Conservation (phyloP, 345 rosid genomes). For the Populus deltoides region DNA sequence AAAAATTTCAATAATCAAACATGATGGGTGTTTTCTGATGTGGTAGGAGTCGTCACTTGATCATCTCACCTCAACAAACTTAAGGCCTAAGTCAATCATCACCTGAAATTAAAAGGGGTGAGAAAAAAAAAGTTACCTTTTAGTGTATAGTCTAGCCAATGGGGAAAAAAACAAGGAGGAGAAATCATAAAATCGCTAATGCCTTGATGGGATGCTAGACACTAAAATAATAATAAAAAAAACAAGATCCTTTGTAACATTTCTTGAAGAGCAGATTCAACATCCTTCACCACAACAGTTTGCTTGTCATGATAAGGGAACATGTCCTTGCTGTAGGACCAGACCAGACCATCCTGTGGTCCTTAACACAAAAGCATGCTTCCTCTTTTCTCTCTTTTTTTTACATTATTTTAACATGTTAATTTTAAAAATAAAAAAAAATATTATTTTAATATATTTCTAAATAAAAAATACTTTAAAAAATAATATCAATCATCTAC, state of each 20-base stretch:
- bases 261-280: not conserved
- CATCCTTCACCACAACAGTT: not conserved
- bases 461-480: not conserved
- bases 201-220: not conserved
- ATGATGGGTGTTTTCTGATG: too few species aligned
- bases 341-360: not conserved
- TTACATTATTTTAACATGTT: too few species aligned
- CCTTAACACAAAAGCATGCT: not conserved
- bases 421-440: not conserved
- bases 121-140: too few species aligned
- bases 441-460: not conserved
- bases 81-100: not conserved
- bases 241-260: too few species aligned
- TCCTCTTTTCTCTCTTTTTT: not conserved
- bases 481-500: too few species aligned
- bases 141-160: too few species aligned
- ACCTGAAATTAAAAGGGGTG: not conserved
- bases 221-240: not conserved
- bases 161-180: not conserved
- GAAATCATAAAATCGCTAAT: not conserved
- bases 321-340: constrained; percentile 2
- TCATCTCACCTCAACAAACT: not conserved
- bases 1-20: not conserved
- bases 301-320: not conserved
- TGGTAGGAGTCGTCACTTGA: not conserved